Conservation (phyloP, 2,329 filamentous ascomycete genomes). For the Cercospora nicotianae region DNA sequence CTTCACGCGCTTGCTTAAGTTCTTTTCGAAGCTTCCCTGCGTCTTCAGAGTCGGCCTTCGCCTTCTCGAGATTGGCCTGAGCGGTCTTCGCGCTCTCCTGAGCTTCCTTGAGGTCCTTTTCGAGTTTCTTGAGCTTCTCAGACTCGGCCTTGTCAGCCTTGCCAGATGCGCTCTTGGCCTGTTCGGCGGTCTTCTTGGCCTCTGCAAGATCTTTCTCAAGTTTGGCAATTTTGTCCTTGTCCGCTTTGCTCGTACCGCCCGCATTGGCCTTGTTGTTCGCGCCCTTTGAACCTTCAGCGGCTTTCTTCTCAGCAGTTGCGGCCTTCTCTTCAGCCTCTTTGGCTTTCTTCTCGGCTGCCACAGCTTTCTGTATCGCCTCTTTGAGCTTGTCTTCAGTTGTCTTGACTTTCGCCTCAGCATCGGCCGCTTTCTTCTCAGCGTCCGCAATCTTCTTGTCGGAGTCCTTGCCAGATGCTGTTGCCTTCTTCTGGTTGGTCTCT, state of each 20-base stretch:
- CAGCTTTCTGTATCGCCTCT: slow-evolving; percentile 15
- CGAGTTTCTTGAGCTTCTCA: slow-evolving; percentile 18
- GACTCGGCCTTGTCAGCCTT: slow-evolving; percentile 11
- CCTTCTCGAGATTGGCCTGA: slow-evolving; percentile 14
- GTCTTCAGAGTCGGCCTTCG: slow-evolving; percentile 12
- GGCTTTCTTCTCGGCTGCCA: slow-evolving; percentile 9
- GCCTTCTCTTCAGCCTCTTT: slow-evolving; percentile 21
- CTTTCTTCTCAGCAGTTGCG: slow-evolving; percentile 14
- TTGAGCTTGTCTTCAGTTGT: slow-evolving; percentile 17
- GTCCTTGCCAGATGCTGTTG: slow-evolving; percentile 17
- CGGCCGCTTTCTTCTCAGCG: slow-evolving; percentile 3
- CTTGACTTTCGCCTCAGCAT: slow-evolving; percentile 10
- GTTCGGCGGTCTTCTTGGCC: slow-evolving; percentile 16
- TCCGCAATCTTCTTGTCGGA: slow-evolving; percentile 18
- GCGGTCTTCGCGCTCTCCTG: slow-evolving; percentile 19
- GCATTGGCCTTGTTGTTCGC: slow-evolving; percentile 10
- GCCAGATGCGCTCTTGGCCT: slow-evolving; percentile 8
- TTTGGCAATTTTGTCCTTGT: slow-evolving; percentile 21
- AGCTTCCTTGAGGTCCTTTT: slow-evolving; percentile 16
- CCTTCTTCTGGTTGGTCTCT: slow-evolving; percentile 17
- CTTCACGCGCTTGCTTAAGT: slow-evolving; percentile 11
- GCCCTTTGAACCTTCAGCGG: slow-evolving; percentile 10
- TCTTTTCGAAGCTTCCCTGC: slow-evolving; percentile 16
- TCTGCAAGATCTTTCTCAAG: slow-evolving; percentile 20
- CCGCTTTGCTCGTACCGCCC: slow-evolving; percentile 12